Evolutionary conservation across 495 filamentous ascomycete genomes (phyloP), one percentile per base, ranked within the genome.

Genomic region (Penicillium egyptiacum): DNA sequence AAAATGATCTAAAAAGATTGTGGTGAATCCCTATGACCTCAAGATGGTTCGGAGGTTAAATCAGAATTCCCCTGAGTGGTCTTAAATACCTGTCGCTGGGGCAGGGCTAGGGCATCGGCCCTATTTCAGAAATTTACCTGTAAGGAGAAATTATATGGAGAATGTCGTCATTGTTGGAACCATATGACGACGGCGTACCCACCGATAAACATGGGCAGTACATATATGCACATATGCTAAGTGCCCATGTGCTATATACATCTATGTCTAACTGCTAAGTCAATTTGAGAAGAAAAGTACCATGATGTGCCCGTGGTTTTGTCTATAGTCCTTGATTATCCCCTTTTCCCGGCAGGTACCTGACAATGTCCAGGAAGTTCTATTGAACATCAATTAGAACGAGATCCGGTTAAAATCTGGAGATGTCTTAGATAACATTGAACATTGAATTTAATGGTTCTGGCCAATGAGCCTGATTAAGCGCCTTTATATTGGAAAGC

Each of bases 81-180:
- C 9, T 60, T 60, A 60, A 51, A 60, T 60, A 60, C 42, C 7
- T 5, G 7, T 46, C 23, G 40, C 47, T 60, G 17, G 53, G 23
- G 22, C 42, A 39, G 22, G 44, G 28, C 52, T 56, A 60, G 58
- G 57, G 58, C 46, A 56, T 40, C 23, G 51, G 46, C 52, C 58
- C 58, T 60, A 56, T 46, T 30, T 30, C 42, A 26, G 50, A 37
- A 23, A 37, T 56, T 52, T 33, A 39, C 43, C 11, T 30, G 10
- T 12, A 33, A 33, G 23, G 41, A 4, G 51, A 41, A 43, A 45
- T 44, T 60, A 55, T 55, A 59, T 60, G 52, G 45, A 56, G 52
- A 35, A 56, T 50, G 28, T 20, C 14, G 57, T 60, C 57, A 60
- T 60, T 37, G 51, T 50, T 59, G 57, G 52, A 49, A 16, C 51